Base-by-base conservation (phyloP, 495 filamentous ascomycete genomes). In the Parathielavia appendiculata region DNA sequence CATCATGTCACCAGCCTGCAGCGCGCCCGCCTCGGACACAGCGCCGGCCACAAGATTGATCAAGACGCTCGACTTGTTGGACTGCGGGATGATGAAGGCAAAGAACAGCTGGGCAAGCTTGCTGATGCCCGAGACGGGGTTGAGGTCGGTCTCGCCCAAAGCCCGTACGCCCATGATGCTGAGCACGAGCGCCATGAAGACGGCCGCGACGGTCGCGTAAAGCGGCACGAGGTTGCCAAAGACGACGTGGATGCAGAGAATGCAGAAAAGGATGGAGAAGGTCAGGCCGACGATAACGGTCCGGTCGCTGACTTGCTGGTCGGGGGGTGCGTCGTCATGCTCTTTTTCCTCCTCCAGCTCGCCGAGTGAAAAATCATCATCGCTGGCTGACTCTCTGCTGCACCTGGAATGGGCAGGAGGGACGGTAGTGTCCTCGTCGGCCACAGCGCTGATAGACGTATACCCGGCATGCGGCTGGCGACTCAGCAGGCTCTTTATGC, bases 1-100 rank as follows among this genome's bases (percentile, higher is more conserved):
- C 88, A 99, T 91, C 67, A 99, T 85, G 69, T 99, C 93, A 13
- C 93, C 93, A 4, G 93, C 95, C 75, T 99, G 95, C 35, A 96
- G 77, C 8, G 93, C 93, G 22, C 92, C 93, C 50, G 69, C 69
- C 45, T 72, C 69, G 5, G 69, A 72, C 34, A 97, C 88, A 0
- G 92, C 95, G n/a, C 93, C 93, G 0, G 91, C 93, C 11, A 99
- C 81, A 12, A 97, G 81, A 59, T 99, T 99, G 59, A 96, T 96
- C 54, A 92, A 78, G 5, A 98, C 83, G 16, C 90, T 88, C 55
- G 91, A 88, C 56, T 83, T 84, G 66, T 86, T 81, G 4, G 83
- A 84, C 54, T 79, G 76, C 9, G 85, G 75, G 2, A 95, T 90
- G 13, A 92, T 93, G 23, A 92, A 82, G 40, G 97, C 83, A 72